Conservation (phyloP, 441 rosid species). For the California macrophylla region DNA sequence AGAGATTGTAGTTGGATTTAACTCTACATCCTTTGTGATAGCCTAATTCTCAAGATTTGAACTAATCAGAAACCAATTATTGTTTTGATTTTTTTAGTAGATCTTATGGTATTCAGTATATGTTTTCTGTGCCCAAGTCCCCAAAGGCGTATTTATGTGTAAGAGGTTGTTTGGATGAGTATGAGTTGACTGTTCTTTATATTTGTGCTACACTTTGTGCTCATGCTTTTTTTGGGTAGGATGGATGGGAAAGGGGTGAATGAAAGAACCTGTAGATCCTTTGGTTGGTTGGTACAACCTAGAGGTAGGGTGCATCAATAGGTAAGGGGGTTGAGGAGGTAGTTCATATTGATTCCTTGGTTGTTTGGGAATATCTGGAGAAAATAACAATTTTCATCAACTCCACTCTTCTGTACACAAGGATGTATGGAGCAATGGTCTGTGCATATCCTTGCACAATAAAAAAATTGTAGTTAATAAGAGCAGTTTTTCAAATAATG, state of each 20-base stretch:
- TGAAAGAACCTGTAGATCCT: background rate
- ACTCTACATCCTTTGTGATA: background rate
- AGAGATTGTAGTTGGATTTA: background rate
- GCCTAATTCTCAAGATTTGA: background rate
- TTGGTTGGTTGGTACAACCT: background rate
- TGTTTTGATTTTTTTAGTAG: background rate
- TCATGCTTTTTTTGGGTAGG: slow-evolving; percentile 1
- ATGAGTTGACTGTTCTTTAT: background rate
- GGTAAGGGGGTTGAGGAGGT: background rate
- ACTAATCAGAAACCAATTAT: background rate
- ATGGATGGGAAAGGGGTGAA: background rate
- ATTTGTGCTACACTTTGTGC: background rate
- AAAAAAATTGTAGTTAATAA: background rate
- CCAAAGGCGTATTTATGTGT: background rate
- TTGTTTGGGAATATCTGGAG: background rate
- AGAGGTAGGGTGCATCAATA: background rate
- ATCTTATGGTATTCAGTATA: background rate
- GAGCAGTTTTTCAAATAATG: background rate
- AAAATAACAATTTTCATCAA: background rate
- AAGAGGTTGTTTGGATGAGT: background rate
- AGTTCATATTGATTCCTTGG: background rate
- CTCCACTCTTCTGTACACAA: background rate
- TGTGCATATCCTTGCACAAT: background rate
- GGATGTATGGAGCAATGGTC: background rate
- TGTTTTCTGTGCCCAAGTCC: background rate